Conservation (phyloP, 441 rosid genomes). For the Manihot esculenta region DNA sequence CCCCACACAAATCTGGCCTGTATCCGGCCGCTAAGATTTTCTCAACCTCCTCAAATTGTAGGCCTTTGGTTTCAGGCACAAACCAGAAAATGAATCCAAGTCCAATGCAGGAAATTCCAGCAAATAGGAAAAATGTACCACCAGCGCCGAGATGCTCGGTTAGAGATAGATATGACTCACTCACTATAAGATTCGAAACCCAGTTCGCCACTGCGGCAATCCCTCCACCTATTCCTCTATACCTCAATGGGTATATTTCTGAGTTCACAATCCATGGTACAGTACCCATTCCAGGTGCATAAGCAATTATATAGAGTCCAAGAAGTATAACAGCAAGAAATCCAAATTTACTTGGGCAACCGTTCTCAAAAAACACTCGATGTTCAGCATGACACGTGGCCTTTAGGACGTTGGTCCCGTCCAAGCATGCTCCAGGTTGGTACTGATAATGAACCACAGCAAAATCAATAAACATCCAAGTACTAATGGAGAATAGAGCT, state of each 20-base stretch:
- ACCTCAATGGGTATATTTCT: constrained; percentile 79
- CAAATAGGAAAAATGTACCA: constrained; percentile 71
- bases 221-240: constrained; percentile 86
- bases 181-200: constrained; percentile 71
- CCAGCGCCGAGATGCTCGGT: constrained; percentile 63
- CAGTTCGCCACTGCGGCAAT: constrained; percentile 79
- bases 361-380: constrained; percentile 56
- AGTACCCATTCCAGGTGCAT: constrained; percentile 89
- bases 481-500: not conserved
- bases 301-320: constrained; percentile 63
- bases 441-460: constrained; percentile 26
- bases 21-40: constrained; percentile 63
- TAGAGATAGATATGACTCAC: constrained; percentile 57
- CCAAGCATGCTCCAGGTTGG: constrained; percentile 75
- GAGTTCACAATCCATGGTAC: constrained; percentile 92
- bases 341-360: constrained; percentile 82
- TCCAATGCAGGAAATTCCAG: constrained; percentile 46
- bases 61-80: constrained; percentile 91
- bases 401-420: constrained; percentile 32
- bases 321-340: constrained; percentile 57
- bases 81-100: constrained; percentile 54
- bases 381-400: constrained; percentile 30
- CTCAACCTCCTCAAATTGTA: constrained; percentile 77
- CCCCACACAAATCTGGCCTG: constrained; percentile 29
- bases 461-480: not conserved